Evolutionary conservation across 2,329 filamentous ascomycete genomes (phyloP).

Genomic region (Capronia epimyces): DNA sequence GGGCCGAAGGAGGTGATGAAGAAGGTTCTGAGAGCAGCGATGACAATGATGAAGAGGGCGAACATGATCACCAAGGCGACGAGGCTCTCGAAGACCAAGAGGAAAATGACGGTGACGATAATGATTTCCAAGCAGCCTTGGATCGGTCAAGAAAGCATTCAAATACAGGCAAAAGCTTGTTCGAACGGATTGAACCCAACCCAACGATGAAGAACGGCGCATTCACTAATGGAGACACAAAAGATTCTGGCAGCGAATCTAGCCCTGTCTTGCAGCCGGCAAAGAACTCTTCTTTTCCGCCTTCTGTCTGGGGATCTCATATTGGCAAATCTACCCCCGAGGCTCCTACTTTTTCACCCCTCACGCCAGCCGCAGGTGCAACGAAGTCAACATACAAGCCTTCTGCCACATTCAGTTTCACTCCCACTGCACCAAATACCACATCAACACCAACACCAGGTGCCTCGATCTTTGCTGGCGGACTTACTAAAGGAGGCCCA

Average conservation of each 20-base stretch:
- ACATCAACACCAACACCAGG: conserved; percentile 13
- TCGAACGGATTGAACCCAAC: conserved; percentile 26
- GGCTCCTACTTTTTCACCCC: conserved; percentile 20
- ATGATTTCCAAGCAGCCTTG: conserved; percentile 21
- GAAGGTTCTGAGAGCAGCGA: conserved; percentile 15
- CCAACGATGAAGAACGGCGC: conserved; percentile 7
- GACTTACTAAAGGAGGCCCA: conserved; percentile 21
- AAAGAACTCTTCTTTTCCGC: conserved; percentile 29
- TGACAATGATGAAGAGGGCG: conserved; percentile 18
- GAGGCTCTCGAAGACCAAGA: conserved; percentile 11
- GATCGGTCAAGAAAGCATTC: conserved; percentile 9
- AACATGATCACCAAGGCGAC: conserved; percentile 17
- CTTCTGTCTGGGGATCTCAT: conserved; percentile 38
- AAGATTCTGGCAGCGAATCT: conserved; percentile 8
- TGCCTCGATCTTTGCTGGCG: conserved; percentile 25
- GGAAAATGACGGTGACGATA: conserved; percentile 21
- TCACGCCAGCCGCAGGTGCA: conserved; percentile 19
- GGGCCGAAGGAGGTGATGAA: conserved; percentile 12
- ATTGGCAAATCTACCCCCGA: conserved; percentile 29
- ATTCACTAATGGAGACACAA: conserved; percentile 9
- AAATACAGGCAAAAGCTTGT: conserved; percentile 26
- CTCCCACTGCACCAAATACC: conserved; percentile 16
- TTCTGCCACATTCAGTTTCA: conserved; percentile 26
- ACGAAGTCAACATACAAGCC: conserved; percentile 23
- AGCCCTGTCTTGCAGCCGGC: conserved; percentile 33